A percentile compares a stretch with the other conserved stretches of the same genome.
Conservation (phyloP, 208 protist genomes). For the Acanthamoeba pearcei region DNA sequence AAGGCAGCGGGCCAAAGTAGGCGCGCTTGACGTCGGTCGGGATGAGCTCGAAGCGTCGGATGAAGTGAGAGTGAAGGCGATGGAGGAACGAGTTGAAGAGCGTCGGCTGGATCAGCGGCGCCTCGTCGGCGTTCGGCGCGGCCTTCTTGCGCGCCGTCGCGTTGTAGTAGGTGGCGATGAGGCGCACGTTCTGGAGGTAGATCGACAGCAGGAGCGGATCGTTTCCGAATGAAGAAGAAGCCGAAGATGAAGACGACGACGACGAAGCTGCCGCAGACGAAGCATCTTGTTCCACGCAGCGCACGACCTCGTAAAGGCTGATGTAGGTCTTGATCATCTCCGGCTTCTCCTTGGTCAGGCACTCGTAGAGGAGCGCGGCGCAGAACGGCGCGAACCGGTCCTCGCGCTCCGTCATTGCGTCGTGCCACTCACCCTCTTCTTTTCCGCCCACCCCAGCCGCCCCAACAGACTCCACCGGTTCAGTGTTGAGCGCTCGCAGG, state of each 20-base stretch:
- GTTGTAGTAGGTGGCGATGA: slow-evolving; percentile 10
- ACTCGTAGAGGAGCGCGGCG: slow-evolving; percentile 76
- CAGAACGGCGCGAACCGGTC: background rate
- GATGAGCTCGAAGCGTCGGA: background rate
- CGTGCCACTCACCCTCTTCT: background rate
- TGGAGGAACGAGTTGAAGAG: slow-evolving; percentile 30
- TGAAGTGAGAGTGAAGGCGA: background rate
- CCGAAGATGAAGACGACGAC: background rate
- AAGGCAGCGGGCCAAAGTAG: background rate
- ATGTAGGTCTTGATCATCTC: slow-evolving; percentile 74
- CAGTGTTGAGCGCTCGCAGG: too few species aligned
- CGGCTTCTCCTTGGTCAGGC: slow-evolving; percentile 77
- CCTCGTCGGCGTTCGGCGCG: background rate
- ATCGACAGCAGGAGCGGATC: background rate
- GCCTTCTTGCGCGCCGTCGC: background rate
- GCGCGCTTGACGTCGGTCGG: background rate
- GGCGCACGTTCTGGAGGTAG: slow-evolving; percentile 11
- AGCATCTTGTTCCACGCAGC: background rate
- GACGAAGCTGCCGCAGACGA: background rate
- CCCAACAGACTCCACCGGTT: background rate
- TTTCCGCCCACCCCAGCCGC: background rate
- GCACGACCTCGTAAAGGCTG: background rate
- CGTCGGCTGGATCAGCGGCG: background rate
- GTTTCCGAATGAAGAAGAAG: background rate
- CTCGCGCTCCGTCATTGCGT: background rate